phyloP scores from a whole-genome alignment of 139 green algal genomes.

The Coccomyxa sp. region DNA sequence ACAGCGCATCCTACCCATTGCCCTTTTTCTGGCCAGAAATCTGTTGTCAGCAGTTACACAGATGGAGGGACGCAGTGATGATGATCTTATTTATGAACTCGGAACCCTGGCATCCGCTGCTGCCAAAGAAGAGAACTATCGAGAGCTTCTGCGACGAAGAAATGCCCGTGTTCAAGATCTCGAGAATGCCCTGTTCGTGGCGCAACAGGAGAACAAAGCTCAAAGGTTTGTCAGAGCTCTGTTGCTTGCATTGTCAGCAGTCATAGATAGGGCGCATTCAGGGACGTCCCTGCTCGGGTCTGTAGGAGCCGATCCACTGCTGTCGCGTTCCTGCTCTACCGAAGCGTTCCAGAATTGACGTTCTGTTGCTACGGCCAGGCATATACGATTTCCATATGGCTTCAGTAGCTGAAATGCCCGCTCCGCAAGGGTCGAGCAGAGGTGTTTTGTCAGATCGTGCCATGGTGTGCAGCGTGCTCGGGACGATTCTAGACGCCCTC shows the following conservation, averaged over 20 bases:
- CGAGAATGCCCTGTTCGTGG: background rate
- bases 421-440: too few species aligned
- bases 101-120: background rate
- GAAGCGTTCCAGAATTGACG: background rate
- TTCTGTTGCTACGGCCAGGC: background rate
- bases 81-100: conserved; percentile 2
- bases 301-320: background rate
- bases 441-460: too few species aligned
- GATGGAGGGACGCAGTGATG: background rate
- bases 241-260: background rate
- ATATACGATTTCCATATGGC: too few species aligned
- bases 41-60: background rate
- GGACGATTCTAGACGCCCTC: too few species aligned
- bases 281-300: background rate
- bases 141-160: background rate
- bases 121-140: conserved; percentile 1
- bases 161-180: conserved; percentile 1
- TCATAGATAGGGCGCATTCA: conserved; percentile 1
- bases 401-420: too few species aligned
- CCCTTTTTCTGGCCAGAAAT: background rate
- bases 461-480: too few species aligned
- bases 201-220: background rate
- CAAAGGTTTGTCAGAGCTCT: conserved; percentile 1
- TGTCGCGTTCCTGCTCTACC: background rate
- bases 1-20: background rate